Evolutionary conservation across 2,329 filamentous ascomycete species (phyloP).

Genomic region (Penicillium italicum): DNA sequence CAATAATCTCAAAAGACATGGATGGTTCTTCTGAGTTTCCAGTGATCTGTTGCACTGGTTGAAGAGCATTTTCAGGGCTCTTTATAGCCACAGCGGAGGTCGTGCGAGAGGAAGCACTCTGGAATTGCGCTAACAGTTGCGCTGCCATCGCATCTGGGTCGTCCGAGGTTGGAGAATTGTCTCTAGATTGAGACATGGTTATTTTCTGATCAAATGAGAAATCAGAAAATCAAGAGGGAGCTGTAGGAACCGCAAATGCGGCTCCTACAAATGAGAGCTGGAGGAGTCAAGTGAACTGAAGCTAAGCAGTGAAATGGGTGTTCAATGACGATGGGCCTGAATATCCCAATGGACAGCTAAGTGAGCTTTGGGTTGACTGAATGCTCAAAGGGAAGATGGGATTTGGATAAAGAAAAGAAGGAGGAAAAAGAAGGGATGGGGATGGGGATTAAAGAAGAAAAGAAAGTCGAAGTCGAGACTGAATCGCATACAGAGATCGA

Average conservation of each 20-base stretch:
- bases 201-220: not conserved
- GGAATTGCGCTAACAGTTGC: slow-evolving; percentile 9
- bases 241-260: not conserved
- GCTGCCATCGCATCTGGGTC: slow-evolving; percentile 9
- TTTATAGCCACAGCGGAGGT: not conserved
- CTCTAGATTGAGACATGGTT: slow-evolving; percentile 1
- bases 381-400: not conserved
- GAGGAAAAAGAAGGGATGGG: not conserved
- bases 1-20: slow-evolving; percentile 24
- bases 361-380: not conserved
- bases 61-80: not conserved
- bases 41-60: not conserved
- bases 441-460: not conserved
- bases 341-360: not conserved
- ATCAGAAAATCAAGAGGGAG: not conserved
- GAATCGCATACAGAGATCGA: not conserved
- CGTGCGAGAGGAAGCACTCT: not conserved
- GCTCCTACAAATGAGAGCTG: not conserved
- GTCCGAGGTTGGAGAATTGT: not conserved
- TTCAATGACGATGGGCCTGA: not conserved
- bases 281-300: not conserved
- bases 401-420: not conserved
- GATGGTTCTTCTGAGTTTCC: not conserved
- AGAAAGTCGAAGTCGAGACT: not conserved
- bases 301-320: not conserved